Evolutionary conservation across 306 rosid species (phyloP).

Genomic region (Mimosa pudica): DNA sequence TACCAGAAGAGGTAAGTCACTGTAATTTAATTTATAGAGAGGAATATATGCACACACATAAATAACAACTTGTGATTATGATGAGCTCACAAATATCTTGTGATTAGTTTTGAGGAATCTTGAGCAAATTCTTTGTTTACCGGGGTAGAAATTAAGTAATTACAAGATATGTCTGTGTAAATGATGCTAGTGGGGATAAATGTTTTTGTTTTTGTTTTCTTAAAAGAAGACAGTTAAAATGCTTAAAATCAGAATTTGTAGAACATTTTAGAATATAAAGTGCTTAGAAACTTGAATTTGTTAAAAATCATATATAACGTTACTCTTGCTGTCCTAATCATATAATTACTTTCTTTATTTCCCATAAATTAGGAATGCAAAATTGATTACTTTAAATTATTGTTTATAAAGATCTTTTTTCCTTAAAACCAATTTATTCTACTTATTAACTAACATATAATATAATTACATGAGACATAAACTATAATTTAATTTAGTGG

Average conservation of each 20-base stretch:
- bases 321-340: no score
- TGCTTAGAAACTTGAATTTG: background rate
- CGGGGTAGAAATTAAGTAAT: background rate
- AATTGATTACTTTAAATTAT: no score
- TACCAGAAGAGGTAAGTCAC: slow-evolving; percentile 65
- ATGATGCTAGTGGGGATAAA: background rate
- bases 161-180: background rate
- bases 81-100: background rate
- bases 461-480: no score
- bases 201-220: background rate
- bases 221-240: background rate
- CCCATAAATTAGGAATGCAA: no score
- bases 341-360: no score
- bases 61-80: background rate
- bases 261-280: background rate
- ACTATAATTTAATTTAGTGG: no score
- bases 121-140: background rate
- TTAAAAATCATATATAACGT: background rate
- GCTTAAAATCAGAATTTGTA: background rate
- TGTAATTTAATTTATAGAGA: background rate
- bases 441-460: no score
- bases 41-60: background rate
- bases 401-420: no score
- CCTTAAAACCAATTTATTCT: no score
- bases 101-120: background rate